Percentiles rank a stretch among this genome's conserved stretches.
These are phyloP conservation scores for Crotalaria pallida DNA, from an alignment of 306 rosid genomes.

Conservation along the genomic window DNA sequence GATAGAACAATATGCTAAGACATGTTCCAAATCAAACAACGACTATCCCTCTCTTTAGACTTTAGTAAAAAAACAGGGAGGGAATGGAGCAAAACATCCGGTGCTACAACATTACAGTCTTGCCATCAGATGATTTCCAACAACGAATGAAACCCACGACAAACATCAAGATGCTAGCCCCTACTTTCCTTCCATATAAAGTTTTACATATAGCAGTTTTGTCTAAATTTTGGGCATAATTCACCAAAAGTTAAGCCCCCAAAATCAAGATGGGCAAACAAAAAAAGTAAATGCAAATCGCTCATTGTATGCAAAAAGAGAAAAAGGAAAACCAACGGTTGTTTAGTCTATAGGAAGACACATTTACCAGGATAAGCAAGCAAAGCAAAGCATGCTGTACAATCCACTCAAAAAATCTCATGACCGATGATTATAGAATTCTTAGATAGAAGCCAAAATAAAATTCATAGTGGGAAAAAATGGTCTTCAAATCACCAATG, in stretches of 20 bases:
- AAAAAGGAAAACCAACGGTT: too few species aligned
- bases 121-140: conserved; percentile 5
- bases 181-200: background rate
- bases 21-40: background rate
- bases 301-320: too few species aligned
- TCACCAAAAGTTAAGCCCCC: background rate
- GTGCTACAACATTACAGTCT: background rate
- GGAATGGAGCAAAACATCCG: background rate
- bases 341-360: too few species aligned
- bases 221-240: background rate
- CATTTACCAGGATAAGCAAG: too few species aligned
- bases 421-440: background rate
- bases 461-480: background rate
- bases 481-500: background rate
- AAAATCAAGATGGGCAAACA: background rate
- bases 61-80: background rate
- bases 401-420: too few species aligned
- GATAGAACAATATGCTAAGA: background rate
- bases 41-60: background rate
- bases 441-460: background rate
- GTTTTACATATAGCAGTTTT: background rate
- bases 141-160: background rate
- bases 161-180: background rate
- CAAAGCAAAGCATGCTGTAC: too few species aligned
- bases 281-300: too few species aligned